Conservation (phyloP, 441 rosid genomes). For the Aleurites moluccanus region DNA sequence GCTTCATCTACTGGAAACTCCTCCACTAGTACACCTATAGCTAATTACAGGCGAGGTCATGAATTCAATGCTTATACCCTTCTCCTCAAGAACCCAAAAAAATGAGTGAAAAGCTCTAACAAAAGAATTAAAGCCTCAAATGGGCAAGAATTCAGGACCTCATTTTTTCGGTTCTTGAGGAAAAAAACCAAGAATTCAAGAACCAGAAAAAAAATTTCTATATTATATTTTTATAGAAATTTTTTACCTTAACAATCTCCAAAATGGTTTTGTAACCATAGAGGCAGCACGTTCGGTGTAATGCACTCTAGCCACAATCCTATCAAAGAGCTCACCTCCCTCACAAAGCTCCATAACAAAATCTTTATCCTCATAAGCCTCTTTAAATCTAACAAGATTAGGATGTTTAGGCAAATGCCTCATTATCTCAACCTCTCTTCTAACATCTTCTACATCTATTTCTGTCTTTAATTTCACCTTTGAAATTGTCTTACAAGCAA, state of each 20-base stretch:
- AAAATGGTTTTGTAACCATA: conserved; percentile 60
- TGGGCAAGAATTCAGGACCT: too few relatives aligned
- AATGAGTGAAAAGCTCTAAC: too few relatives aligned
- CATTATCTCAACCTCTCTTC: conserved; percentile 93
- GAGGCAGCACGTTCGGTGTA: conserved; percentile 84
- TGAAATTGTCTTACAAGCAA: conserved; percentile 80
- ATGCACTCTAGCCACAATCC: conserved; percentile 79
- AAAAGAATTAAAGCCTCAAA: too few relatives aligned
- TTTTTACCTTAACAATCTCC: conserved; percentile 65
- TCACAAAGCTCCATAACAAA: conserved; percentile 91
- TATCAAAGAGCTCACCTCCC: conserved; percentile 89
- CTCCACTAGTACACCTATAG: too few relatives aligned
- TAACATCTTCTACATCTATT: conserved; percentile 79
- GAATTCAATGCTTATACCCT: too few relatives aligned
- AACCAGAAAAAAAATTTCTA: too few relatives aligned
- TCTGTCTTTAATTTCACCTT: conserved; percentile 80
- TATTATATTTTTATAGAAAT: too few relatives aligned
- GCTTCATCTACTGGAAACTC: too few relatives aligned
- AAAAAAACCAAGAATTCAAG: too few relatives aligned
- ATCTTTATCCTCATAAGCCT: conserved; percentile 78
- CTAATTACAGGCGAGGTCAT: too few relatives aligned
- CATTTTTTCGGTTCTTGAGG: too few relatives aligned
- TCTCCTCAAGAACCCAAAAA: too few relatives aligned
- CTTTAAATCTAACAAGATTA: conserved; percentile 62
- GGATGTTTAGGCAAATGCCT: conserved; percentile 72